Conservation (phyloP, 2,329 filamentous ascomycete genomes). For the Colletotrichum sp. region DNA sequence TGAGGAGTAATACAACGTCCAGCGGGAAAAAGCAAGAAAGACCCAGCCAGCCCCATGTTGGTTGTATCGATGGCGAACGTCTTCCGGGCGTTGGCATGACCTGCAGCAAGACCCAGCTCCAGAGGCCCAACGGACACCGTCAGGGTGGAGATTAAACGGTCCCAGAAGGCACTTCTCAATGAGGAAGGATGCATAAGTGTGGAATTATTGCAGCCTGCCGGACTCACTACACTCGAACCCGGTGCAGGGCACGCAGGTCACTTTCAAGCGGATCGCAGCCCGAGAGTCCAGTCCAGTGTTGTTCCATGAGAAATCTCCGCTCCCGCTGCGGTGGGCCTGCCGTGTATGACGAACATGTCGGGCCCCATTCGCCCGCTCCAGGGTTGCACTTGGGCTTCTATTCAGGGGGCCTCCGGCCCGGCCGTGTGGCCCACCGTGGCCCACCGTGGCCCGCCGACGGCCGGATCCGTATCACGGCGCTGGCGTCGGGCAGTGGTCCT, state of each 20-base stretch:
- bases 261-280: not conserved
- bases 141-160: not conserved
- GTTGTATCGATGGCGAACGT: not conserved
- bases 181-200: not conserved
- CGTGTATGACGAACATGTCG: constrained; percentile 11
- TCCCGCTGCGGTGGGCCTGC: constrained; percentile 12
- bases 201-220: not conserved
- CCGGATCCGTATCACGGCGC: not conserved
- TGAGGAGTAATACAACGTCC: not conserved
- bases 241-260: not conserved
- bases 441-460: not conserved
- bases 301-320: constrained; percentile 1
- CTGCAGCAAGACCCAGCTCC: constrained; percentile 1
- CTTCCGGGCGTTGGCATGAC: not conserved
- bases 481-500: not conserved
- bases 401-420: not conserved
- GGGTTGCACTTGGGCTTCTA: constrained; percentile 7
- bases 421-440: not conserved
- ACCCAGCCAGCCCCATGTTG: not conserved
- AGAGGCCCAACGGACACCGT: not conserved
- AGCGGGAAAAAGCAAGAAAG: not conserved
- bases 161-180: not conserved
- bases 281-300: not conserved
- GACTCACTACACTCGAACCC: not conserved
- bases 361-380: not conserved